Conservation (phyloP, 352 stramenopile genomes). For the Pythium apleroticum region DNA sequence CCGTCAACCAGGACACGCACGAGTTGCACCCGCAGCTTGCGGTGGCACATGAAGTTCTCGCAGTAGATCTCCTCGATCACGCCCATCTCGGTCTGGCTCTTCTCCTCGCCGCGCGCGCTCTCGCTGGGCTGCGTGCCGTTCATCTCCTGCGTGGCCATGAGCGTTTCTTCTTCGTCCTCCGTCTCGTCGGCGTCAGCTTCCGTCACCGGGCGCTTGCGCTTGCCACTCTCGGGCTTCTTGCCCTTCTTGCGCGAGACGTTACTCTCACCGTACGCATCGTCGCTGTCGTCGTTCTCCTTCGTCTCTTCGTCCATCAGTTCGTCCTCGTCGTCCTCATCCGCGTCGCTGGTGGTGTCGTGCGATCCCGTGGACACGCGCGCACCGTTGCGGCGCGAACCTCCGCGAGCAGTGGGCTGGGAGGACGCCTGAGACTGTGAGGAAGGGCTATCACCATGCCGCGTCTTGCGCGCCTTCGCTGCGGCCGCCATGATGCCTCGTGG, state of each 20-base stretch:
- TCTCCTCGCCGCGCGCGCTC: conserved; percentile 16
- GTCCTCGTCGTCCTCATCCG: conserved; percentile 23
- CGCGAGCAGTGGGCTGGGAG: neutral
- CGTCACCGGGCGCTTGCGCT: conserved; percentile 17
- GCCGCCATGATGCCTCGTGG: neutral
- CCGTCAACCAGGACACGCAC: conserved; percentile 14
- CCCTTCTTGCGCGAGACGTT: conserved; percentile 28
- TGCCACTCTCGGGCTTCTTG: conserved; percentile 21
- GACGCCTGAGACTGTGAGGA: neutral
- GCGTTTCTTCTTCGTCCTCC: conserved; percentile 17
- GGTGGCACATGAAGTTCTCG: conserved; percentile 99
- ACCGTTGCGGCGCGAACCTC: neutral
- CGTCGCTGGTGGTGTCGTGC: conserved; percentile 25
- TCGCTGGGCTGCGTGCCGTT: conserved; percentile 6
- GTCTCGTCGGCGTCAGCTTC: conserved; percentile 24
- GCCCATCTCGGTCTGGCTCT: conserved; percentile 82
- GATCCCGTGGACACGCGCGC: conserved; percentile 23
- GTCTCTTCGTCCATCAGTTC: conserved; percentile 3
- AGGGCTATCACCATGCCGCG: conserved; percentile 20
- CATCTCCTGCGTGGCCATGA: conserved; percentile 11
- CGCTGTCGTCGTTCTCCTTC: neutral
- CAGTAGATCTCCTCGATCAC: conserved; percentile 95
- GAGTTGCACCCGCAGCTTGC: conserved; percentile 88
- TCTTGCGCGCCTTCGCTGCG: conserved; percentile 29
- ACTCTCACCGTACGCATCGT: neutral